These are phyloP conservation scores for Tylopilus rubrobrunneus DNA, from an alignment of 768 basidiomycete genomes.

Conservation along the genomic window DNA sequence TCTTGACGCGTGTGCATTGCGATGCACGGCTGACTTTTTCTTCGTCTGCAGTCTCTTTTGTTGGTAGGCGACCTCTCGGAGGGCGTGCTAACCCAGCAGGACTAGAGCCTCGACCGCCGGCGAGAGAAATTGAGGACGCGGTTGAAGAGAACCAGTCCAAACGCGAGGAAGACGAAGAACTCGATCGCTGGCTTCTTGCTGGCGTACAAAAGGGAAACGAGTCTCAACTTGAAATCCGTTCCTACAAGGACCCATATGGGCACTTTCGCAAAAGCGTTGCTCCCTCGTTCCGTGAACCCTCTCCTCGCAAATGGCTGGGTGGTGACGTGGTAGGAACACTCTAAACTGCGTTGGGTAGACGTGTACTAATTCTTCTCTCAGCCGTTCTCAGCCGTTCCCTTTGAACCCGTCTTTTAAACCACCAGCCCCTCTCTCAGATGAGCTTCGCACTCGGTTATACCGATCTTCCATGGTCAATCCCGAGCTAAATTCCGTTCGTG, in stretches of 20 bases:
- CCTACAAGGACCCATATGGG: constrained; percentile 14
- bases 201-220: constrained; percentile 16
- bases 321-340: constrained; percentile 46
- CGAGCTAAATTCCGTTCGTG: constrained; percentile 49
- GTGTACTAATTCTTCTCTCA: not conserved
- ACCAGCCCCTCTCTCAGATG: constrained; percentile 69
- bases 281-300: constrained; percentile 23
- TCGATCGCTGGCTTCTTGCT: constrained; percentile 17
- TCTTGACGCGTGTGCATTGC: constrained; percentile 6
- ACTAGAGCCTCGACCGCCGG: not conserved
- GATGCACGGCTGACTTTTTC: constrained; percentile 19
- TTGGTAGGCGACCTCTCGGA: constrained; percentile 8
- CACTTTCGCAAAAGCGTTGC: constrained; percentile 22
- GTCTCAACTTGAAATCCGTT: constrained; percentile 6
- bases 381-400: constrained; percentile 66
- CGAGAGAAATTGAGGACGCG: constrained; percentile 2
- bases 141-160: constrained; percentile 4
- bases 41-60: constrained; percentile 13
- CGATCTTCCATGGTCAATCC: constrained; percentile 58
- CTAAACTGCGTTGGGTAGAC: not conserved
- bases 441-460: constrained; percentile 55
- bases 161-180: constrained; percentile 8
- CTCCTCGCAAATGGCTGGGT: constrained; percentile 62
- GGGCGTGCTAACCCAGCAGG: constrained; percentile 1
- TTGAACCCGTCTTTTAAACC: constrained; percentile 83